These are phyloP conservation scores for Corallochytrium limacisporum DNA, from an alignment of 78 protist genomes.

Conservation along the genomic window DNA sequence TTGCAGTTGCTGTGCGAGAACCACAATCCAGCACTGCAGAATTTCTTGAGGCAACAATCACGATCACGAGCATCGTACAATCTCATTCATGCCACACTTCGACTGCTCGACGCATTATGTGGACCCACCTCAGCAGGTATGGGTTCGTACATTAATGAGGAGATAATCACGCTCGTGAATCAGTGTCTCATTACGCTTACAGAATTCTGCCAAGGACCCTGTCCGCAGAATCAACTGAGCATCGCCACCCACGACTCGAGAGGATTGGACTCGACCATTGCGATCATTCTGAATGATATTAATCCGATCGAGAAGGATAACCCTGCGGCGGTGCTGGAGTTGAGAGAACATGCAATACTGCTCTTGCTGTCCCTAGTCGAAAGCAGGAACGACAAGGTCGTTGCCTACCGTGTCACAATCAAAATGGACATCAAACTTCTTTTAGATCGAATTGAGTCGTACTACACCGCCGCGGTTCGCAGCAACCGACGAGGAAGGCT, in stretches of 20 bases:
- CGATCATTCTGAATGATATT: neutral
- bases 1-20: conserved; percentile 34
- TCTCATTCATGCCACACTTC: conserved; percentile 5
- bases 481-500: neutral
- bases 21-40: conserved; percentile 16
- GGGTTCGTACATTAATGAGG: neutral
- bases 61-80: neutral
- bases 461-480: too few species aligned
- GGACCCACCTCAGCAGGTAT: neutral
- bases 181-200: conserved; percentile 31
- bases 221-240: conserved; percentile 28
- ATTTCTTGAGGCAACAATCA: neutral
- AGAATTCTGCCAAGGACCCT: conserved; percentile 59
- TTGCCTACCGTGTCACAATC: neutral
- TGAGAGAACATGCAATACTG: neutral
- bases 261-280: too few species aligned
- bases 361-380: conserved; percentile 18
- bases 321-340: neutral
- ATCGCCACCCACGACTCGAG: too few species aligned
- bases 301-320: neutral
- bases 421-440: neutral
- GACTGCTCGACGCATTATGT: conserved; percentile 7
- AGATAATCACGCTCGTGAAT: neutral
- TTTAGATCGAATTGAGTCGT: neutral
- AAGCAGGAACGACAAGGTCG: neutral